Evolutionary conservation across 2,329 filamentous ascomycete species (phyloP), one percentile per base, ranked within the genome.

Genomic region (Delphinella strobiligena): DNA sequence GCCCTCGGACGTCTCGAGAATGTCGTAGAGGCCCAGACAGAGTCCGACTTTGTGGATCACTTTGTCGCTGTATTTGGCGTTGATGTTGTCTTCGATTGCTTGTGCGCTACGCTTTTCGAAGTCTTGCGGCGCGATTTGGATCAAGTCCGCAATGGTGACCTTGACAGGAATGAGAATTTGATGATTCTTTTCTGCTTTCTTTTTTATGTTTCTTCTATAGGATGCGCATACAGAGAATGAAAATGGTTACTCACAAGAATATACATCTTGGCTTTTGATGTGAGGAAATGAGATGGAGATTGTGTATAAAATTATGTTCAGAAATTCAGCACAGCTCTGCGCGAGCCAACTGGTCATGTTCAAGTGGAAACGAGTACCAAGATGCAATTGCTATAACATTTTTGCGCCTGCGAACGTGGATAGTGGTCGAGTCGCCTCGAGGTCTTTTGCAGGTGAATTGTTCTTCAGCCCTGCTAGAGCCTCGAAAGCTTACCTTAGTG

Each of bases 81-180:
- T 96, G 64, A 98, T 91, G 53, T 91, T 91, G 65, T 98, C 88
- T 62, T 95, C 87, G 47, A 98, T 85, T 1, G 87, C 86, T 47
- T 87, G 74, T 22, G 77, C 74, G 54, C 84, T 93, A 45, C 77
- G 71, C 61, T 91, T 91, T 45, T 78, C 74, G 56, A 96, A 94
- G 57, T 95, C 84, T 53, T 85, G 75, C 1, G 91, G 91, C 22
- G 76, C 73, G 63, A 98, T 93, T 63, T 93, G 85, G 50, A 98
- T 86, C 51, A 98, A 72, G 67, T 98, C 91, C 51, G 87, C 81
- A 52, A 98, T 79, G 50, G 91, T 94, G 32, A 87, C 91, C 91
- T 94, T 27, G n/a, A 8, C 8, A 18, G 9, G 4, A 34, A 17
- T 18, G 3, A 18, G 30, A 15, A 16, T 15, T 7, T 36, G 18